Evolutionary conservation across 305 asterid species (phyloP), one percentile per base, ranked within the genome.

Genomic region (Lippia alba): DNA sequence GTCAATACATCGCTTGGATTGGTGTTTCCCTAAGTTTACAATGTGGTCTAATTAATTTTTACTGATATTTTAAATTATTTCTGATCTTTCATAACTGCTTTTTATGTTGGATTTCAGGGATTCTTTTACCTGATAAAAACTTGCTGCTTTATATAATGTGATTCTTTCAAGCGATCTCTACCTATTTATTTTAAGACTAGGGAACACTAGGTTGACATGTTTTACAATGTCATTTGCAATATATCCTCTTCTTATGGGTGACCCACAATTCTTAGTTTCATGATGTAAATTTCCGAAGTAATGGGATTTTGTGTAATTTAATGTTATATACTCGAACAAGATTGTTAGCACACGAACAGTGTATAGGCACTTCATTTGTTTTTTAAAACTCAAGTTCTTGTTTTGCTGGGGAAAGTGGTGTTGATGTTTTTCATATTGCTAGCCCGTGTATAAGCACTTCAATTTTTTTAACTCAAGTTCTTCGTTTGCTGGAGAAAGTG

Each of bases 1-100:
- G 75, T 77, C 73, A 30, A 36, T 64, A 33, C 56, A 61, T 44
- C 7, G n/a, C 65, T 54, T 61, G 12, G 19, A 56, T 75, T 17
- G 18, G 14, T 18, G 60, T 45, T 61, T 20, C 16, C 65, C 45
- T 74, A 24, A 24, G 30, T 72, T 75, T 66, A 33, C 32, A 7
- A 50, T 56, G 59, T 34, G 41, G 68, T 45, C 45, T 70, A 51
- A 56, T 71, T 62, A 7, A 55, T 32, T 58, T 56, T 45, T 20
- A 46, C 46, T 12, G 57, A 61, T 61, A 11, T 59, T 30, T 32
- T 65, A 39, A 30, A 34, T 72, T 66, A 19, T 56, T 58, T 36
- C 18, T 45, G 73, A 34, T 70, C 18, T 12, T 61, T 41, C 41
- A 32, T 34, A 44, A 53, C 15, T 17, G 34, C 54, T 66, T 56